A percentile compares a stretch with the other conserved stretches of the same genome.
Conservation (phyloP, 352 stramenopile genomes). For the Pilasporangium apinafurcum region DNA sequence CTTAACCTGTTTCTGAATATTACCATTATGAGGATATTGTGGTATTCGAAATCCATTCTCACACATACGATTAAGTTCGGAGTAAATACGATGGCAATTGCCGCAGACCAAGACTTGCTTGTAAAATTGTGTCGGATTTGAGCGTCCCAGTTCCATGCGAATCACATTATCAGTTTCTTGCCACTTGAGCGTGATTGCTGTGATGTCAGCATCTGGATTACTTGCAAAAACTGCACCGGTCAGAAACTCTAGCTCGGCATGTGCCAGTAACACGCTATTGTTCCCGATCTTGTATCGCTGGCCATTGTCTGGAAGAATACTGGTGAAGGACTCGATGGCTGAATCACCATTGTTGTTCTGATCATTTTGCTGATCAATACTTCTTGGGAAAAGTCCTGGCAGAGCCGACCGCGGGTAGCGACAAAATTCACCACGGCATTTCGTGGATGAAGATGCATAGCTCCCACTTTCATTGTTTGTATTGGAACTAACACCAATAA, state of each 20-base stretch:
- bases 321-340: constrained; percentile 4
- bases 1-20: no score
- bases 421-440: constrained; percentile 72
- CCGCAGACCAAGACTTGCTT: constrained; percentile 67
- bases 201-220: constrained; percentile 4
- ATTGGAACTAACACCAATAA: no score
- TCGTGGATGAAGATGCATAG: no score
- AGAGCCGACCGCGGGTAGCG: constrained; percentile 19
- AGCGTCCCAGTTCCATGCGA: constrained; percentile 50
- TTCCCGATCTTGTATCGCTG: constrained; percentile 67
- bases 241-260: constrained; percentile 52
- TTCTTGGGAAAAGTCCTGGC: constrained; percentile 21
- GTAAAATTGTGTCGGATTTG: constrained; percentile 69
- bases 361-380: neutral
- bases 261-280: constrained; percentile 64
- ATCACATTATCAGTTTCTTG: constrained; percentile 59
- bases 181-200: constrained; percentile 33
- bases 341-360: neutral
- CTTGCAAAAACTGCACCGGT: neutral
- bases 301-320: constrained; percentile 29
- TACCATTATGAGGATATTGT: no score
- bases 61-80: constrained; percentile 38
- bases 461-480: no score
- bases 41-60: constrained; percentile 35
- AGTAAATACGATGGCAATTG: constrained; percentile 74